Evolutionary conservation across 192 early-diverging fungal genomes (phyloP), one percentile per base, ranked within the genome.

Genomic region (Coemansia aciculifera): DNA sequence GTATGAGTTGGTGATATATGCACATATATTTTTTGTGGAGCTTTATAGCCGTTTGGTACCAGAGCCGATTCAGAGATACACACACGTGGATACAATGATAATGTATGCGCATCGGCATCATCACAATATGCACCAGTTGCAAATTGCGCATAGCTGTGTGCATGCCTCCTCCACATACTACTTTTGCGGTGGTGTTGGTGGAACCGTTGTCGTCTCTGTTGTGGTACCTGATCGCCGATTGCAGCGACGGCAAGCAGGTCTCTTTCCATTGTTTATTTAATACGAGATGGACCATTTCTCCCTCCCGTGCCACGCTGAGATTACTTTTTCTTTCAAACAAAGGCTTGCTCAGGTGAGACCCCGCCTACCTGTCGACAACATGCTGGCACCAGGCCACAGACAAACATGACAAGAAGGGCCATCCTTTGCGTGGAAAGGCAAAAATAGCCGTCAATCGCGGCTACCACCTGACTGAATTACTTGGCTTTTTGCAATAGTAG

Each of bases 381-480:
- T 52, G 24, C 51, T 27, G 51, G 24, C 51, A 52, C 13, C 51
- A 3, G 24, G 24, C 51, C 51, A 52, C 24, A 52, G 21, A 29
- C 51, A 52, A 13, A 24, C 51, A 52, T 29, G 51, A 3, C 11
- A 10, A 21, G 21, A 49, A 23, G 46, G 19, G 21, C 21, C 8
- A 9, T 24, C 10, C 24, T 52, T 52, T 52, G 51, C 12, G 24
- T 29, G 13, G 51, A 52, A 52, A 52, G 51, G 44, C 34, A 46
- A 52, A 52, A 52, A 10, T 27, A 52, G 51, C 51, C 51, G 51
- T 27, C 23, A 52, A 52, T 52, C 51, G 51, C 51, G 51, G 11
- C 24, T 27, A 24, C 51, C 51, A 52, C 51, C 51, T 52, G 51
- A 52, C 51, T 52, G 21, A 52, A 29, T 52, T 27, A 13, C 51